These are phyloP conservation scores for Penicillium malachiteum DNA, from an alignment of 495 filamentous ascomycete genomes.

Conservation along the genomic window DNA sequence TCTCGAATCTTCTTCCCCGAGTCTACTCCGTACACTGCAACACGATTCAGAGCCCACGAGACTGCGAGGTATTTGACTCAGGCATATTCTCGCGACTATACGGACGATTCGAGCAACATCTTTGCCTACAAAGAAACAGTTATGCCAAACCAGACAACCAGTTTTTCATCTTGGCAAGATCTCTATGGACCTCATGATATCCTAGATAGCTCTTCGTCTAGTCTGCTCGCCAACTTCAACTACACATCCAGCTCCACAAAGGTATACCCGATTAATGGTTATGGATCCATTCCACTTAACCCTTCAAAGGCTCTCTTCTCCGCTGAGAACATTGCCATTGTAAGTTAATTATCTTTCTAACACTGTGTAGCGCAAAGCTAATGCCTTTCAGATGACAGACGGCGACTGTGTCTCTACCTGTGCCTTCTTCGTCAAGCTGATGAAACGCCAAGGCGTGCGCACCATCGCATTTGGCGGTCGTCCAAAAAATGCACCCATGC, in stretches of 20 bases:
- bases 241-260: slow-evolving; percentile 39
- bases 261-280: slow-evolving; percentile 38
- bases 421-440: slow-evolving; percentile 56
- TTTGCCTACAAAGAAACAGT: slow-evolving; percentile 22
- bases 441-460: slow-evolving; percentile 56
- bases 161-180: slow-evolving; percentile 55
- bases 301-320: slow-evolving; percentile 38
- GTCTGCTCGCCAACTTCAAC: slow-evolving; percentile 50
- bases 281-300: slow-evolving; percentile 30
- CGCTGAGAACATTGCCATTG: slow-evolving; percentile 51
- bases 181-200: slow-evolving; percentile 47
- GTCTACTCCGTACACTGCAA: slow-evolving; percentile 34
- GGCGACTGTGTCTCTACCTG: slow-evolving; percentile 67
- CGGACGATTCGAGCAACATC: slow-evolving; percentile 16
- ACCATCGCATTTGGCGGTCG: slow-evolving; percentile 63
- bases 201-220: slow-evolving; percentile 44
- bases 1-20: slow-evolving; percentile 40
- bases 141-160: slow-evolving; percentile 21
- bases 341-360: slow-evolving; percentile 8
- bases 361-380: too few relatives aligned
- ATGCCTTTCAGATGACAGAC: slow-evolving; percentile 41
- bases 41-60: slow-evolving; percentile 44
- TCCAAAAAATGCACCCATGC: slow-evolving; percentile 55
- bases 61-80: slow-evolving; percentile 42
- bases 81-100: slow-evolving; percentile 19